Conservation (phyloP, 495 filamentous ascomycete species). For the Bacidia rubella region DNA sequence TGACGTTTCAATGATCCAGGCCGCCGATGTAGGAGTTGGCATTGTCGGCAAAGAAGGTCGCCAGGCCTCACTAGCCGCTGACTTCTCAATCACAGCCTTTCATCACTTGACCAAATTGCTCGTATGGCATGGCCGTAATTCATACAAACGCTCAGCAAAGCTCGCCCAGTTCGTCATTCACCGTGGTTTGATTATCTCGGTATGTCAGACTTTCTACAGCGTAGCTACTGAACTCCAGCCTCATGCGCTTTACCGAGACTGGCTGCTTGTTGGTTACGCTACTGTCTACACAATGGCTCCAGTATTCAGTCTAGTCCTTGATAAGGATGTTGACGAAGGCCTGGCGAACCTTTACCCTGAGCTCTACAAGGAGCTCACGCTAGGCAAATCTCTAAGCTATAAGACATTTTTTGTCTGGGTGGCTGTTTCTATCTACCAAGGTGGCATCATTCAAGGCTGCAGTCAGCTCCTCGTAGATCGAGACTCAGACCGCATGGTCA, state of each 20-base stretch:
- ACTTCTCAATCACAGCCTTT: slow-evolving; percentile 93
- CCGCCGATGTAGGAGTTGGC: slow-evolving; percentile 92
- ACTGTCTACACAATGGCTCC: slow-evolving; percentile 92
- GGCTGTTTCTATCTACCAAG: slow-evolving; percentile 89
- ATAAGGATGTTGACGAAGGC: slow-evolving; percentile 85
- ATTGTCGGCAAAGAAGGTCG: slow-evolving; percentile 97
- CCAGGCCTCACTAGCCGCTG: slow-evolving; percentile 86
- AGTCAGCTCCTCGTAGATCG: slow-evolving; percentile 74
- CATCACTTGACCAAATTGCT: slow-evolving; percentile 91
- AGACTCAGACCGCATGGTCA: slow-evolving; percentile 59
- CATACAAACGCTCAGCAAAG: slow-evolving; percentile 91
- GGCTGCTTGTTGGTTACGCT: slow-evolving; percentile 94
- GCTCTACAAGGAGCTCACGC: slow-evolving; percentile 88
- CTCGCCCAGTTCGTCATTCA: slow-evolving; percentile 98
- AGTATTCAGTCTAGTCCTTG: slow-evolving; percentile 90
- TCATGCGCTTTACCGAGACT: slow-evolving; percentile 87
- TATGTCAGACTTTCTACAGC: slow-evolving; percentile 95
- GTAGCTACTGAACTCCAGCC: slow-evolving; percentile 85
- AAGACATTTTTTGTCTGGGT: slow-evolving; percentile 96
- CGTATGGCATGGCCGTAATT: slow-evolving; percentile 96
- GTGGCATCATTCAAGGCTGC: slow-evolving; percentile 82
- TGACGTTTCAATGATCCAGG: slow-evolving; percentile 98
- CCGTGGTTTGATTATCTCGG: slow-evolving; percentile 82
- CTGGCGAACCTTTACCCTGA: slow-evolving; percentile 93
- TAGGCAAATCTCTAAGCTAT: slow-evolving; percentile 72